Base-by-base conservation (phyloP, 2,329 filamentous ascomycete species). In the Lasiodiplodia gonubiensis region DNA sequence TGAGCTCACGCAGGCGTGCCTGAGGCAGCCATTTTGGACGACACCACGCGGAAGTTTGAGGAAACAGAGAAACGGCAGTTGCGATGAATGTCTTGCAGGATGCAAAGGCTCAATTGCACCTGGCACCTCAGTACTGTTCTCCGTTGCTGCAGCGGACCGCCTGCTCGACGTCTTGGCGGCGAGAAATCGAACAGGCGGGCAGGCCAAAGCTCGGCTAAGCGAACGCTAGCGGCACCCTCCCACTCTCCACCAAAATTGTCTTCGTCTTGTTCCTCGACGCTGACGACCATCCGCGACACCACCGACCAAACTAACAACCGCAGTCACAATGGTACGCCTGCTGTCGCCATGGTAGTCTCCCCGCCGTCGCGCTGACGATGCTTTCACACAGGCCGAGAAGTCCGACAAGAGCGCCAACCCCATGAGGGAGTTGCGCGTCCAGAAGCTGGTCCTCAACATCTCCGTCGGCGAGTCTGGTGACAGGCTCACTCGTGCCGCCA, bases 391-490 rank as follows among this genome's bases (percentile, higher is more conserved):
- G 76, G 77, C 76, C 75, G 77, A 79, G 71, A 74, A 73, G 79
- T 86, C 84, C 79, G 86, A 88, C 79, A 97, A 98, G 89, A 83
- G 88, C 83, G 86, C 88, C 84, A 99, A 99, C 90, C 94, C 95
- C 87, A 99, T 99, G 95, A 92, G 94, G 88, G 94, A 99, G 88
- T 92, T 98, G 83, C 93, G 93, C 88, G 95, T 97, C 86, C 93
- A 97, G 88, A 97, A 97, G 89, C 92, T 97, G 84, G 94, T 97
- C 85, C 92, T 97, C 83, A 97, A 97, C 91, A 97, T 97, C 86
- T 97, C 92, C 78, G 95, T 99, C 80, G 95, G 95, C 86, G 95
- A 99, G 89, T 98, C 94, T 91, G 95, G 95, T 92, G 95, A 99
- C 88, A 97, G 95, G 90, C 91, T 99, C 83, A 99, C 95, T 79